Evolutionary conservation across 495 filamentous ascomycete genomes (phyloP).

Genomic region (Penicillium nucicola): DNA sequence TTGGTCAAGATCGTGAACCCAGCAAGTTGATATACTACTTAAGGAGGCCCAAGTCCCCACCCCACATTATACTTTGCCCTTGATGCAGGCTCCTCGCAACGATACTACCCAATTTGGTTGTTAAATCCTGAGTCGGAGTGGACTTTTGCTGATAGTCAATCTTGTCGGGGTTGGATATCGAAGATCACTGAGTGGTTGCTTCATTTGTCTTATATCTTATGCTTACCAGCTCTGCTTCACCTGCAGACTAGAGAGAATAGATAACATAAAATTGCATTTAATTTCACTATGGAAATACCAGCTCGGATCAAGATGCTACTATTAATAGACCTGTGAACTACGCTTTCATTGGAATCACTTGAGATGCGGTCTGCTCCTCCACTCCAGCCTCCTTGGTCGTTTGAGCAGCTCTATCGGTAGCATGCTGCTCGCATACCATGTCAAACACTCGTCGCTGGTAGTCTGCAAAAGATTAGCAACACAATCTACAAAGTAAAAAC

Average conservation of each 20-base stretch:
- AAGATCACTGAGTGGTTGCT: too few species aligned
- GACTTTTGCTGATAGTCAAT: too few species aligned
- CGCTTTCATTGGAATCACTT: constrained; percentile 21
- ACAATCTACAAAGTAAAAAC: not conserved
- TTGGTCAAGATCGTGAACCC: not conserved
- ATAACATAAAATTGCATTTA: too few species aligned
- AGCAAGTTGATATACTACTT: constrained; percentile 14
- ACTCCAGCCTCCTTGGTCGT: not conserved
- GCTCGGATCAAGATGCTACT: too few species aligned
- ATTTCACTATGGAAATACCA: not conserved
- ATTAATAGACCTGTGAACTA: constrained; percentile 18
- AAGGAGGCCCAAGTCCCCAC: constrained; percentile 10
- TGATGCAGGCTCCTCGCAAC: constrained; percentile 8
- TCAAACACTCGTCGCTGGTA: constrained; percentile 56
- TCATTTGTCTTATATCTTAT: too few species aligned
- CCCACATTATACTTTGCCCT: constrained; percentile 16
- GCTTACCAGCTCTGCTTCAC: too few species aligned
- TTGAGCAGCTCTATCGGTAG: constrained; percentile 26
- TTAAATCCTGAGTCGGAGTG: constrained; percentile 11
- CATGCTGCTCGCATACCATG: constrained; percentile 49
- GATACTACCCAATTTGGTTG: constrained; percentile 23
- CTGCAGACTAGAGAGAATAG: too few species aligned
- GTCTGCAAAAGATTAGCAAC: constrained; percentile 23
- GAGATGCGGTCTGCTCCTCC: constrained; percentile 9
- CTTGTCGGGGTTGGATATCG: not conserved